Conservation (phyloP, 1,139 yeast species). For the Eremothecium cymbalariae region DNA sequence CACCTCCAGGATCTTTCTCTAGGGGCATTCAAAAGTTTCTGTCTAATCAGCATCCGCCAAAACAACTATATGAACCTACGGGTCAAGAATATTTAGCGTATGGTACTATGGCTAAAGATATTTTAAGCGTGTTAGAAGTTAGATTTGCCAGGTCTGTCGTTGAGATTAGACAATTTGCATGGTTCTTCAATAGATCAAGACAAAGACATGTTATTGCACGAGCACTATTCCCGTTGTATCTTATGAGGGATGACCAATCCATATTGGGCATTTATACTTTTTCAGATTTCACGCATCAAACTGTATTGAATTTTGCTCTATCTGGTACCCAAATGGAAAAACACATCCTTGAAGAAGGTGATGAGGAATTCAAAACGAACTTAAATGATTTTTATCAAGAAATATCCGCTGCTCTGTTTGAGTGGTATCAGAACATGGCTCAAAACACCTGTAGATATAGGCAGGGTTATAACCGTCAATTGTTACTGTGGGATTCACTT, state of each 20-base stretch:
- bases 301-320: constrained; percentile 31
- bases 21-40: constrained; percentile 42
- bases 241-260: constrained; percentile 52
- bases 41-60: constrained; percentile 54
- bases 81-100: constrained; percentile 25
- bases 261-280: constrained; percentile 37
- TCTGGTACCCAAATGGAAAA: constrained; percentile 21
- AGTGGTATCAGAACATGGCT: constrained; percentile 48
- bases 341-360: constrained; percentile 11
- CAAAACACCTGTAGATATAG: constrained; percentile 80
- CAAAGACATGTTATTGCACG: constrained; percentile 48
- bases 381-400: constrained; percentile 18
- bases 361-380: constrained; percentile 15
- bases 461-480: constrained; percentile 52
- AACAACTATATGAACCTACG: constrained; percentile 33
- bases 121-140: constrained; percentile 34
- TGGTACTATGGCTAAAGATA: constrained; percentile 25
- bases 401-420: constrained; percentile 39
- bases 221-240: constrained; percentile 52
- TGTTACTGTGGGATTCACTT: constrained; percentile 65
- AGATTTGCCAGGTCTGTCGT: constrained; percentile 32
- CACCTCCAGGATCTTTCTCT: constrained; percentile 45
- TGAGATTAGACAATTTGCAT: constrained; percentile 30
- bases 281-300: constrained; percentile 28
- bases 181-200: constrained; percentile 27